Evolutionary conservation across 202 grass and related monocot species (phyloP), one percentile per base, ranked within the genome.

Genomic region (Panicum hallii): DNA sequence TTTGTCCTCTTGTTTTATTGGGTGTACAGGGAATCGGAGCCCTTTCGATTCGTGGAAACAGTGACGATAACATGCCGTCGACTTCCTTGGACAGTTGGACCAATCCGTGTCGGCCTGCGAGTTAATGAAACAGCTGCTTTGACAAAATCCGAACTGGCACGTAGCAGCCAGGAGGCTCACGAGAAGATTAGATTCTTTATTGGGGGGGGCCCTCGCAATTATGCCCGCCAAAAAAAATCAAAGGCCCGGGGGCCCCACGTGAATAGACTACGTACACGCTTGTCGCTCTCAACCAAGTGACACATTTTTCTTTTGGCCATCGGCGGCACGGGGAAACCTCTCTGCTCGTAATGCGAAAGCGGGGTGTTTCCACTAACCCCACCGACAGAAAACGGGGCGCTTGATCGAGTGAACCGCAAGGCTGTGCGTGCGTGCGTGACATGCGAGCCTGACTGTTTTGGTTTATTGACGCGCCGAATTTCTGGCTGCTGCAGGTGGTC

Each of bases 241-340:
- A 67, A 66, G 44, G 9, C 20, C 36, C 38, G 3, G 83, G 64
- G 85, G 71, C 32, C 76, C 81, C 89, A 44, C 81, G 17, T 61
- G 81, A 91, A 91, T 91, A 91, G 89, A 88, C 89, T 85, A 91
- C 85, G 89, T 85, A 84, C 66, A 87, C 75, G 80, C 52, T 87
- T 26, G 89, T 91, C 89, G 23, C 85, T 85, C 72, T 88, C 85
- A 28, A 36, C 67, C 79, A 4, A 87, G 79, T 8, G 60, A 41
- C 89, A 49, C 75, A 71, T 71, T 84, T 89, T 76, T 20, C 34
- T 72, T 87, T 87, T 44, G 77, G n/a, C 66, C 28, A 76, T 16
- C 61, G 50, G 43, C 45, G 19, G 7, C 43, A 48, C 61, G 44
- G 43, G 58, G 36, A 69, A 77, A 90, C 16, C 1, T 43, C 60